Base-by-base conservation (phyloP, 2,329 filamentous ascomycete genomes). In the Aspergillus pseudonomiae region DNA sequence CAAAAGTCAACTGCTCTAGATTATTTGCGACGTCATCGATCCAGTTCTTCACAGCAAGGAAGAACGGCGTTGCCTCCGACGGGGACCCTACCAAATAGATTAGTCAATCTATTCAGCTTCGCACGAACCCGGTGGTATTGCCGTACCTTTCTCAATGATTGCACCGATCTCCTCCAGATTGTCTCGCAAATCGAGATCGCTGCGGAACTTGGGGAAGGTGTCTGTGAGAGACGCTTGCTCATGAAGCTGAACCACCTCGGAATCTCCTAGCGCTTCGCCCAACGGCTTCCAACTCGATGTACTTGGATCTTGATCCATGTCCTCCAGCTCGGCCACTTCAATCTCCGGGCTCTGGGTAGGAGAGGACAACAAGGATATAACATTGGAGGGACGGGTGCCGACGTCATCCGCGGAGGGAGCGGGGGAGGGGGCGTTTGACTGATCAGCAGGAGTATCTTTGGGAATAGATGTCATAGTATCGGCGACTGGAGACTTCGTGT, bases 311-410 rank as follows among this genome's bases (percentile, higher is more conserved):
- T 83, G 79, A 58, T 81, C 79, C 68, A 81, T 80, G 62, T 84
- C 83, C 71, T 84, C 82, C 21, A 78, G 71, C 50, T 83, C 81
- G 9, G 81, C 80, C 19, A 83, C 80, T 70, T 84, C 82, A 36
- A 84, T 83, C 61, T 82, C 78, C 12, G 80, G 80, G 59, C 80
- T 83, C 50, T 76, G 75, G 24, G 76, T 73, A 14, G 81, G 77
- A 19, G 81, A 81, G 5, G 81, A 82, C 11, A 77, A 73, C 54
- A 82, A 73, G 9, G 80, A 80, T 56, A 81, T 78, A 26, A 71
- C 71, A 55, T 73, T 66, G 56, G 70, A 64, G 21, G 71, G 67
- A 52, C 73, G 62, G 21, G 69, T 62, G 24, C 69, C 69, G 34
- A 63, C 64, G 52, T 65, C 63, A 54, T 71, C 61, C 28, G 65